Base-by-base conservation (phyloP, 495 filamentous ascomycete genomes). In the Emericellopsis terricola region DNA sequence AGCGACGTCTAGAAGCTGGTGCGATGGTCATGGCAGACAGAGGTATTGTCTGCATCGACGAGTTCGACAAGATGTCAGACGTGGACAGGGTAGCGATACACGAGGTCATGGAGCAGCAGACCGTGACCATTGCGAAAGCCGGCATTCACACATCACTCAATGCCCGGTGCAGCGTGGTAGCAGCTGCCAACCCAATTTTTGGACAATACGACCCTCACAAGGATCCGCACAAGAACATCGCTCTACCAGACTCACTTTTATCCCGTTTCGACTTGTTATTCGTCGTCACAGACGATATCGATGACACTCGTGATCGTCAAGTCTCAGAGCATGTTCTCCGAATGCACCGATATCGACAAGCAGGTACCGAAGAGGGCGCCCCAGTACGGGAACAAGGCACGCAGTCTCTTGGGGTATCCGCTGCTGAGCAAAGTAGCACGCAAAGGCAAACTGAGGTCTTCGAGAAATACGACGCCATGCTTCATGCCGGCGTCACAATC, bases 31-130 rank as follows among this genome's bases (percentile, higher is more conserved):
- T 99, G 38, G 89, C 74, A 48, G 89, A 99, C 47, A 76, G 89
- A 29, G 89, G 89, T 37, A 87, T 99, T 24, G 89, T 99, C 27
- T 99, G 89, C 59, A 99, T 99, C 45, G 89, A 99, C 53, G 89
- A 99, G 53, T 99, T 99, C 50, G 89, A 99, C 58, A 99, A 99
- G 59, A 99, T 99, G 89, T 91, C 81, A 41, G 89, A 96, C 53
- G 77, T 96, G 24, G 89, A 99, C 53, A 76, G 89, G 43, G 89
- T 99, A 15, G 89, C 89, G 30, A 99, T 99, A 46, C 89, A 99
- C 68, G 89, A 99, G 82, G 89, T 99, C 37, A 99, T 99, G 89
- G 89, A 99, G 56, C 89, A 99, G 60, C 89, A 99, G 52, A 99
- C 89, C 0, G 89, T 99, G 39, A 99, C 89, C 18, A 96, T 99